Percentiles rank a stretch among this genome's conserved stretches.
Evolutionary conservation across 495 filamentous ascomycete species (phyloP).

Genomic region (Baudoinia panamericana): DNA sequence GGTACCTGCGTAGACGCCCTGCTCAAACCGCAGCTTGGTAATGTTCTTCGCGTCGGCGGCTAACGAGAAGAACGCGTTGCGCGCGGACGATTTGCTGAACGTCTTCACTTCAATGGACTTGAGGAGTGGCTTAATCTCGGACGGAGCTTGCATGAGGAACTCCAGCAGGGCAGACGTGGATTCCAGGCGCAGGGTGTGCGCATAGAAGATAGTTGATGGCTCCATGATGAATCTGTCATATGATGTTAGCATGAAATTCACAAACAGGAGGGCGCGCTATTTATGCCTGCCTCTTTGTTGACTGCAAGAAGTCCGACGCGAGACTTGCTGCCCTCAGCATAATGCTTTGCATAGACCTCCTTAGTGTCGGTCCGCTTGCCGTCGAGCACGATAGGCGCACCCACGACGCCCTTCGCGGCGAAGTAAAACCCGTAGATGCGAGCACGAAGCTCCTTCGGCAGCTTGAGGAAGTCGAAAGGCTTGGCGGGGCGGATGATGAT

Average conservation of each 20-base stretch:
- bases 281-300: slow-evolving; percentile 17
- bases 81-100: slow-evolving; percentile 12
- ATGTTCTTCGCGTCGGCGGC: slow-evolving; percentile 10
- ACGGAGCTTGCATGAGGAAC: slow-evolving; percentile 8
- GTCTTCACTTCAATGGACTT: slow-evolving; percentile 4
- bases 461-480: slow-evolving; percentile 15
- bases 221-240: slow-evolving; percentile 12
- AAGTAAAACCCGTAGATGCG: slow-evolving; percentile 20
- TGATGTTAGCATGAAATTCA: not conserved
- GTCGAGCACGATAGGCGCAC: slow-evolving; percentile 12
- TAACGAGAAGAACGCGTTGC: slow-evolving; percentile 10
- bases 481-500: slow-evolving; percentile 17
- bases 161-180: slow-evolving; percentile 12
- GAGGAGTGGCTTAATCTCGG: not conserved
- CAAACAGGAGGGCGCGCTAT: not conserved
- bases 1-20: slow-evolving; percentile 5
- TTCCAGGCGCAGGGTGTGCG: slow-evolving; percentile 9
- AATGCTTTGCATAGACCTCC: slow-evolving; percentile 13
- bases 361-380: slow-evolving; percentile 9
- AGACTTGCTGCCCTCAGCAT: slow-evolving; percentile 15
- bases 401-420: slow-evolving; percentile 12
- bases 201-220: slow-evolving; percentile 16
- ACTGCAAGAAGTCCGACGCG: slow-evolving; percentile 16
- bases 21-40: slow-evolving; percentile 3
- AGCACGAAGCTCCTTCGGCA: slow-evolving; percentile 13